phyloP scores from a whole-genome alignment of 305 asterid species.

The Withania somnifera region DNA sequence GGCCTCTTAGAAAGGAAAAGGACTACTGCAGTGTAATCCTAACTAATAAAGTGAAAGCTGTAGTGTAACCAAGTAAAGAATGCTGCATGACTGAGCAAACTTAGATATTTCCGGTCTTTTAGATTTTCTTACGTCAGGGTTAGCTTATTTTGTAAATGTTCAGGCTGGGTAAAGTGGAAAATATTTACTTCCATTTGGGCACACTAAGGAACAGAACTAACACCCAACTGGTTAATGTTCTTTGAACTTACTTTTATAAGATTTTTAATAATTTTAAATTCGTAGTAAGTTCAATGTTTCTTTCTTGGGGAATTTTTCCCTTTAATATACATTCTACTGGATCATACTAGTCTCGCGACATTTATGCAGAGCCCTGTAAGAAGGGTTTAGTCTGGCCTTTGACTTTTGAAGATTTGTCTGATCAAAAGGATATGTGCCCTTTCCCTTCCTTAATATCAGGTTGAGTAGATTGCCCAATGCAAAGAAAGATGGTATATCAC shows the following conservation, averaged over 20 bases:
- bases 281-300: neutral
- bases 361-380: neutral
- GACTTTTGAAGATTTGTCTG: neutral
- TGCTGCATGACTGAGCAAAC: neutral
- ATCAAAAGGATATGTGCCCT: neutral
- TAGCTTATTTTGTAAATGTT: neutral
- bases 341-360: neutral
- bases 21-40: neutral
- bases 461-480: constrained; percentile 53
- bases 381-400: neutral
- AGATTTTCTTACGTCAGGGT: neutral
- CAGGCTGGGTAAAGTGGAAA: neutral
- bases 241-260: neutral
- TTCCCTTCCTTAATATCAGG: constrained; percentile 27
- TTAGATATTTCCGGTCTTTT: neutral
- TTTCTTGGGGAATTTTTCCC: neutral
- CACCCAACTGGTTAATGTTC: neutral
- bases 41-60: neutral
- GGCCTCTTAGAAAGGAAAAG: neutral
- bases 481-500: constrained; percentile 66
- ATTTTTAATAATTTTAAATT: neutral
- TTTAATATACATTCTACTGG: neutral
- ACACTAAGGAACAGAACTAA: neutral
- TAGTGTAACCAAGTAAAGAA: neutral
- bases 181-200: neutral